A percentile compares a stretch with the other conserved stretches of the same genome.
Evolutionary conservation across 2,329 filamentous ascomycete genomes (phyloP).

Genomic region (Leptographium flavum): DNA sequence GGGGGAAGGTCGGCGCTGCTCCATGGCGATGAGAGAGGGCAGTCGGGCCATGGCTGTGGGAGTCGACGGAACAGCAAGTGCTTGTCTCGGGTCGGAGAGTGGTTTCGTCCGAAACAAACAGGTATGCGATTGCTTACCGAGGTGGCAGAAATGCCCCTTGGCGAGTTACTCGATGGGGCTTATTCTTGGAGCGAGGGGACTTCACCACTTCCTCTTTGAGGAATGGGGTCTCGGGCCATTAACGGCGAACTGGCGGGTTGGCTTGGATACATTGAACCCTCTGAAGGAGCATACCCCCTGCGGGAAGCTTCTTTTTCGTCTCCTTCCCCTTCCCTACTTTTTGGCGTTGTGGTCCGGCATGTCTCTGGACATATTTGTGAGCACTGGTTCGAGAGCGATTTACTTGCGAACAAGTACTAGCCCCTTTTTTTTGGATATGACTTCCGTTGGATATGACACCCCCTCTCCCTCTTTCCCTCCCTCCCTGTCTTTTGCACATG

Average conservation of each 20-base stretch:
- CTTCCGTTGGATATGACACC: no score
- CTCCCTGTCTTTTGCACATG: no score
- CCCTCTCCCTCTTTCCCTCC: no score
- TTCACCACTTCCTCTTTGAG: conserved; percentile 19
- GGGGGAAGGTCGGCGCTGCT: conserved; percentile 2
- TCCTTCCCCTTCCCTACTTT: background rate
- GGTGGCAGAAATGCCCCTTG: conserved; percentile 18
- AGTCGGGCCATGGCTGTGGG: background rate
- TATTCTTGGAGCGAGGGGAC: conserved; percentile 97
- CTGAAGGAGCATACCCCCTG: conserved; percentile 3
- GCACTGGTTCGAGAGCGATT: background rate
- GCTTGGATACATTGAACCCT: conserved; percentile 8
- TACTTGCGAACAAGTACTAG: no score
- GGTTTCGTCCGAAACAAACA: conserved; percentile 81
- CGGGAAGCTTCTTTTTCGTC: background rate
- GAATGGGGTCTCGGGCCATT: conserved; percentile 17
- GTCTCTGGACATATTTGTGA: background rate
- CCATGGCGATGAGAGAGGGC: conserved; percentile 15
- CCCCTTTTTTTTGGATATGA: no score
- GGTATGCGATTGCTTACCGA: conserved; percentile 87
- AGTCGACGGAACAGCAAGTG: background rate
- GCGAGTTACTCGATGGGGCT: conserved; percentile 99
- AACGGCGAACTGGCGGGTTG: conserved; percentile 14
- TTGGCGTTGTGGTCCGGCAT: background rate
- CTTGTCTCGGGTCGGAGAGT: conserved; percentile 35